These are phyloP conservation scores for Arthrobotrys musiformis DNA, from an alignment of 2,329 filamentous ascomycete species.

Conservation along the genomic window DNA sequence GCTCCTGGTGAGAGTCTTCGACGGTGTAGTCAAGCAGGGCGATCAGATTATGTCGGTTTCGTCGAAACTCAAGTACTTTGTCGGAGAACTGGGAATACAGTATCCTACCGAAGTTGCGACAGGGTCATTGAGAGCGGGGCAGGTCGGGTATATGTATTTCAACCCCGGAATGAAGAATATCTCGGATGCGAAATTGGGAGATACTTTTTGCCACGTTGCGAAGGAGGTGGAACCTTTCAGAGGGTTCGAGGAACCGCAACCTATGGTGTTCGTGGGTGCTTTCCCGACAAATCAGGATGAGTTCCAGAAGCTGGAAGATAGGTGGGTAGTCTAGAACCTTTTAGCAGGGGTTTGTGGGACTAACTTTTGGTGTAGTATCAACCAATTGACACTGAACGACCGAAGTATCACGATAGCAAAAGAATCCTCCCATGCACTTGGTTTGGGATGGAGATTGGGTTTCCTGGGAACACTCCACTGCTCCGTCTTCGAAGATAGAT, in stretches of 20 bases:
- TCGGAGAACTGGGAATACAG: constrained; percentile 97
- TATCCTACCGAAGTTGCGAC: constrained; percentile 88
- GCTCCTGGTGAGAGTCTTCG: constrained; percentile 88
- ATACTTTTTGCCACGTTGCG: constrained; percentile 88
- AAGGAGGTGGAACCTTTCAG: constrained; percentile 85
- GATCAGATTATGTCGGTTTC: constrained; percentile 89
- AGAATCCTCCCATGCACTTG: constrained; percentile 91
- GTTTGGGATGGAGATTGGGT: constrained; percentile 91
- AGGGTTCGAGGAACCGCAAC: constrained; percentile 95
- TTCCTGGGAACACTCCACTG: constrained; percentile 97
- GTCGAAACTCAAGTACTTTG: constrained; percentile 87
- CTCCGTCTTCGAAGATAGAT: constrained; percentile 96
- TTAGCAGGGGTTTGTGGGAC: neutral
- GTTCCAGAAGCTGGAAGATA: constrained; percentile 78
- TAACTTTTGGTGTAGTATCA: constrained; percentile 76
- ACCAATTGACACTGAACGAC: constrained; percentile 92
- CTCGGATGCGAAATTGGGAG: constrained; percentile 93
- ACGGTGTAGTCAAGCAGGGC: constrained; percentile 82
- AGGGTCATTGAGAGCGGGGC: constrained; percentile 81
- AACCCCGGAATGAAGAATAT: constrained; percentile 98
- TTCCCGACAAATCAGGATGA: constrained; percentile 93
- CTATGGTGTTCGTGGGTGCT: constrained; percentile 98
- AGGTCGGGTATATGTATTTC: constrained; percentile 96
- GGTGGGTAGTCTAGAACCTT: constrained; percentile 2
- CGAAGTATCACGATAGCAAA: constrained; percentile 93